Evolutionary conservation across 2,329 filamentous ascomycete genomes (phyloP).

Genomic region (Dactylella cylindrospora): DNA sequence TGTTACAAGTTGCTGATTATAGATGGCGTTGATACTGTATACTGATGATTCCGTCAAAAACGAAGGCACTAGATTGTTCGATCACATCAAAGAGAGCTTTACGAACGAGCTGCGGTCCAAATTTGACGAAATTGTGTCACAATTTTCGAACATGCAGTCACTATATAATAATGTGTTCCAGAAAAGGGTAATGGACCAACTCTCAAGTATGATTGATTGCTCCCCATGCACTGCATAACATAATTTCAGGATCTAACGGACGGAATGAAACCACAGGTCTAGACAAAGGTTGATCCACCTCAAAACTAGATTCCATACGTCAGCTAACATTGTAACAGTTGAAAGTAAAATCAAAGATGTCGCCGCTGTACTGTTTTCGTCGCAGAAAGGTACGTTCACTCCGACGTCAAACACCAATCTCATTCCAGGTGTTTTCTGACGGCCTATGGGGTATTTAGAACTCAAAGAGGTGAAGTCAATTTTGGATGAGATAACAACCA

Average conservation of each 20-base stretch:
- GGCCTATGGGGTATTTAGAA: too few relatives aligned
- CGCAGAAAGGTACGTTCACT: neutral
- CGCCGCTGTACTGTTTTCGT: neutral
- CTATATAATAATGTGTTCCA: conserved; percentile 1
- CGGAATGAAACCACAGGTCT: too few relatives aligned
- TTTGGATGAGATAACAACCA: neutral
- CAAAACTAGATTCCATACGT: too few relatives aligned
- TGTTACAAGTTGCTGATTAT: too few relatives aligned
- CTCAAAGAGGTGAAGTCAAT: neutral
- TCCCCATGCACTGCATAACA: neutral
- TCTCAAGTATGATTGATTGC: neutral
- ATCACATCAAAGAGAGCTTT: conserved; percentile 1
- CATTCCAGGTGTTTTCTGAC: neutral
- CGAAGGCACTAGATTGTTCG: neutral
- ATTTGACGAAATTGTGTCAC: neutral
- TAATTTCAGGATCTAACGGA: neutral
- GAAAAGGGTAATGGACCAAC: neutral
- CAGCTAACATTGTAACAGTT: neutral
- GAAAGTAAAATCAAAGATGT: neutral
- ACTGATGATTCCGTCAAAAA: too few relatives aligned
- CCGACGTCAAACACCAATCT: neutral
- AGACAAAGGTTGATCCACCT: too few relatives aligned
- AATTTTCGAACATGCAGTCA: neutral
- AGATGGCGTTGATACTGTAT: too few relatives aligned
- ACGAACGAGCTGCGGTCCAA: neutral